A percentile compares a stretch with the other conserved stretches of the same genome.
These are phyloP conservation scores for Aspergillus sp. DNA, from an alignment of 2,329 filamentous ascomycete species.

Conservation along the genomic window DNA sequence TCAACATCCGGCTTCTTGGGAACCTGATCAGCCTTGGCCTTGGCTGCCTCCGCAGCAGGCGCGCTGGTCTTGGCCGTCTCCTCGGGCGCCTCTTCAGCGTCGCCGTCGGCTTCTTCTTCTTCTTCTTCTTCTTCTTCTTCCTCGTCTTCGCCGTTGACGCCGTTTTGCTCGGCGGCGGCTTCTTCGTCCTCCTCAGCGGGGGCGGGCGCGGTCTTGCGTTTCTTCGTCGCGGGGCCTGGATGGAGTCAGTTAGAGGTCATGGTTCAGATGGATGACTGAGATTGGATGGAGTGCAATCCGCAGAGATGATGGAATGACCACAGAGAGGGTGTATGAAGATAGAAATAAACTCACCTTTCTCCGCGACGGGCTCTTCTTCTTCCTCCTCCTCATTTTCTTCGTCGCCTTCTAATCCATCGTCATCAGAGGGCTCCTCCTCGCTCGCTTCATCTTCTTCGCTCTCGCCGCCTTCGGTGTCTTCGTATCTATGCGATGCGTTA, in stretches of 20 bases:
- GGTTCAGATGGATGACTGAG: neutral
- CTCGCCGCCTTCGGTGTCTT: slow-evolving; percentile 29
- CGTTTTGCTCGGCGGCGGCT: slow-evolving; percentile 16
- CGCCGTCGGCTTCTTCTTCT: slow-evolving; percentile 18
- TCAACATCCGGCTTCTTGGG: slow-evolving; percentile 35
- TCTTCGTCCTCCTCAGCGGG: slow-evolving; percentile 14
- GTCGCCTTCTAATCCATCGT: slow-evolving; percentile 21
- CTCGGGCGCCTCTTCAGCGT: slow-evolving; percentile 22
- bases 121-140: slow-evolving; percentile 20
- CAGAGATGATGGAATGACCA: neutral
- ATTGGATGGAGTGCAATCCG: neutral
- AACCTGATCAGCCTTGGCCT: slow-evolving; percentile 29
- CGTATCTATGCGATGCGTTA: slow-evolving; percentile 27
- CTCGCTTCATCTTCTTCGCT: slow-evolving; percentile 25
- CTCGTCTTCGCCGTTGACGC: slow-evolving; percentile 17
- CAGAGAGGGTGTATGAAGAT: neutral
- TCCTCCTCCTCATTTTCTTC: slow-evolving; percentile 24
- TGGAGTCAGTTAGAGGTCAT: neutral
- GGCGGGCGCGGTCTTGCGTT: slow-evolving; percentile 29
- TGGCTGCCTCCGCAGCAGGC: slow-evolving; percentile 31
- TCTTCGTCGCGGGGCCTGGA: slow-evolving; percentile 26
- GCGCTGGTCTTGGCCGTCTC: slow-evolving; percentile 32
- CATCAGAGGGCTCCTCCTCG: slow-evolving; percentile 22
- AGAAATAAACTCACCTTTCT: slow-evolving; percentile 17
- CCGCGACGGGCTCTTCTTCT: slow-evolving; percentile 23